Evolutionary conservation across 441 rosid species (phyloP).

Genomic region (Adansonia gregorii): DNA sequence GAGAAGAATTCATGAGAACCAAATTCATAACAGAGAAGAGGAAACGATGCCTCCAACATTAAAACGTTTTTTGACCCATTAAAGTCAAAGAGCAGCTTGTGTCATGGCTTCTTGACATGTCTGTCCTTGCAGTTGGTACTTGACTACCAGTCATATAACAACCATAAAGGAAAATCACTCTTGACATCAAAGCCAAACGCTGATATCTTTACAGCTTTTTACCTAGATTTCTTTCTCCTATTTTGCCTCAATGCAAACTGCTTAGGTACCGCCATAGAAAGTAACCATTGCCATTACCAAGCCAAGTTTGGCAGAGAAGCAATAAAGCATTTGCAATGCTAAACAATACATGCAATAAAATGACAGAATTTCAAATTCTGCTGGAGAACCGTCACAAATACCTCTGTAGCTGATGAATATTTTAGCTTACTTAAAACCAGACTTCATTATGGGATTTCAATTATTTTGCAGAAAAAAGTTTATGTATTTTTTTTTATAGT

Average conservation of each 20-base stretch:
- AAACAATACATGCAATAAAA: neutral
- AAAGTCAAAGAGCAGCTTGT: neutral
- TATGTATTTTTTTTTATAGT: neutral
- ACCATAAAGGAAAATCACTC: neutral
- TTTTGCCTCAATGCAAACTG: neutral
- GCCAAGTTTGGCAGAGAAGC: neutral
- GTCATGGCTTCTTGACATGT: neutral
- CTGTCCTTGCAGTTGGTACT: neutral
- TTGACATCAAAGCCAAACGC: neutral
- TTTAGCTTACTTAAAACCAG: neutral
- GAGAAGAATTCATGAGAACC: neutral
- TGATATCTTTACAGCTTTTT: neutral
- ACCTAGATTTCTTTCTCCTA: neutral
- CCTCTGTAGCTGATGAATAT: neutral
- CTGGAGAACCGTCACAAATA: neutral
- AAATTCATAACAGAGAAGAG: neutral
- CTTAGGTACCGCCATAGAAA: neutral
- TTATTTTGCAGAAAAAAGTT: neutral
- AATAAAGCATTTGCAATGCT: neutral
- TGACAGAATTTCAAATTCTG: slow-evolving; percentile 7
- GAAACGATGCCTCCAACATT: neutral
- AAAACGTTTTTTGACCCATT: neutral
- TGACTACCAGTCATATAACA: neutral
- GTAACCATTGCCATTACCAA: neutral
- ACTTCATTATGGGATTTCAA: neutral